A percentile compares a stretch with the other conserved stretches of the same genome.
Evolutionary conservation across 2,329 filamentous ascomycete genomes (phyloP).

Genomic region (Pyrenophora graminea): DNA sequence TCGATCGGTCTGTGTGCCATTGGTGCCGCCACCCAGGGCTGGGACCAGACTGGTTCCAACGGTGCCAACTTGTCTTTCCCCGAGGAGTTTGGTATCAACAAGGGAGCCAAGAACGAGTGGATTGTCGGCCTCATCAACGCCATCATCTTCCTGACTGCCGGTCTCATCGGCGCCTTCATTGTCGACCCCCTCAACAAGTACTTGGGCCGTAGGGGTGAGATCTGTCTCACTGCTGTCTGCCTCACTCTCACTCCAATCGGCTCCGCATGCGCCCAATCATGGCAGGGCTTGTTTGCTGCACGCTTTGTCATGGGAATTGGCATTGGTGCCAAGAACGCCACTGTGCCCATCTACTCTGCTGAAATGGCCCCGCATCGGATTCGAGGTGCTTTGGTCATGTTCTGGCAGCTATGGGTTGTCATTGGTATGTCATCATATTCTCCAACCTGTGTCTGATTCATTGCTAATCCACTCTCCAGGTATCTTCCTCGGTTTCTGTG

Average conservation of each 20-base stretch:
- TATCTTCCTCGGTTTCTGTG: constrained; percentile 53
- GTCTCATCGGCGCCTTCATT: constrained; percentile 32
- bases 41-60: constrained; percentile 65
- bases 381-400: constrained; percentile 46
- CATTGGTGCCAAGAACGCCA: constrained; percentile 42
- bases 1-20: constrained; percentile 71
- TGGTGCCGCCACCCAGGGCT: constrained; percentile 69
- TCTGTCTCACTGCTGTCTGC: constrained; percentile 44
- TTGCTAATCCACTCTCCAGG: constrained; percentile 30
- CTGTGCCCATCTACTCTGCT: constrained; percentile 42
- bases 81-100: constrained; percentile 55
- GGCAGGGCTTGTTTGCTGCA: constrained; percentile 43
- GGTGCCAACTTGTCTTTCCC: constrained; percentile 66
- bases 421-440: constrained; percentile 22
- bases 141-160: constrained; percentile 48
- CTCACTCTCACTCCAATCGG: constrained; percentile 46
- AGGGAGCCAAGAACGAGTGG: constrained; percentile 31
- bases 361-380: constrained; percentile 42
- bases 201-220: constrained; percentile 44
- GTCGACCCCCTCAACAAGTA: constrained; percentile 47
- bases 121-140: constrained; percentile 42
- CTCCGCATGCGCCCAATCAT: constrained; percentile 43
- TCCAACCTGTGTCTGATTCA: constrained; percentile 3
- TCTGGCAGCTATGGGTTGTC: constrained; percentile 48
- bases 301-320: constrained; percentile 45